Evolutionary conservation across 2,329 filamentous ascomycete genomes (phyloP).

Genomic region (Hortaea sp.): DNA sequence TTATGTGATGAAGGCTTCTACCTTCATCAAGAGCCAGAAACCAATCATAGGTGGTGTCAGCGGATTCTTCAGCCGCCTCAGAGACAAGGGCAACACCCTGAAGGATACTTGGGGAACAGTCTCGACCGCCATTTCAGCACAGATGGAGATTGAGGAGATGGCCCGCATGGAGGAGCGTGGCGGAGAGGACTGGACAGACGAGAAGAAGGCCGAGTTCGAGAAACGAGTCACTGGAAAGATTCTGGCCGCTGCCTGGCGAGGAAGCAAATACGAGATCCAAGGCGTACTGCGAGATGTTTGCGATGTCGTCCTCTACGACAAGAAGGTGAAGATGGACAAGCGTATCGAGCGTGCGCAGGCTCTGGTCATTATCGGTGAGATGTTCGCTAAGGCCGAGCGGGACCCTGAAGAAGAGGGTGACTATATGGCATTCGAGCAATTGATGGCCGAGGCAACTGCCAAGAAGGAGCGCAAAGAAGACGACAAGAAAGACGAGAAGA

Average conservation of each 20-base stretch:
- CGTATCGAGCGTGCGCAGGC: slow-evolving; percentile 84
- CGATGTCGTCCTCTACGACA: slow-evolving; percentile 71
- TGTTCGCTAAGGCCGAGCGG: slow-evolving; percentile 77
- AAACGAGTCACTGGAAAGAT: slow-evolving; percentile 96
- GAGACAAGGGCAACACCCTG: slow-evolving; percentile 91
- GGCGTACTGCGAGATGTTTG: slow-evolving; percentile 90
- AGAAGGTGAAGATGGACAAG: slow-evolving; percentile 72
- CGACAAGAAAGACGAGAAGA: slow-evolving; percentile 43
- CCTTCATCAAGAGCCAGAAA: slow-evolving; percentile 88
- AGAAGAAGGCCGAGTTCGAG: slow-evolving; percentile 93
- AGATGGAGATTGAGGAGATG: slow-evolving; percentile 99
- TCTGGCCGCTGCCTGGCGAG: slow-evolving; percentile 88
- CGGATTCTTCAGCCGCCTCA: slow-evolving; percentile 86
- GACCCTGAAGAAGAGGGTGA: slow-evolving; percentile 95
- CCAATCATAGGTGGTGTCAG: slow-evolving; percentile 73
- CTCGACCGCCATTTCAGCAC: slow-evolving; percentile 87
- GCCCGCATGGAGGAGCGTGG: slow-evolving; percentile 88
- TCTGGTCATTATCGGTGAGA: slow-evolving; percentile 75
- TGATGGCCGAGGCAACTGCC: slow-evolving; percentile 89
- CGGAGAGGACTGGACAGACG: slow-evolving; percentile 96
- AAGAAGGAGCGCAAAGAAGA: slow-evolving; percentile 83
- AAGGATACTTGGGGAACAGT: slow-evolving; percentile 99
- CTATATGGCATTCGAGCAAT: slow-evolving; percentile 96
- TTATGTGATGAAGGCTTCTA: slow-evolving; percentile 78
- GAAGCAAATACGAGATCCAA: slow-evolving; percentile 96